Evolutionary conservation across 139 green algal species (phyloP), one percentile per base, ranked within the genome.

Genomic region (Auxenochlorella pyrenoidosa): DNA sequence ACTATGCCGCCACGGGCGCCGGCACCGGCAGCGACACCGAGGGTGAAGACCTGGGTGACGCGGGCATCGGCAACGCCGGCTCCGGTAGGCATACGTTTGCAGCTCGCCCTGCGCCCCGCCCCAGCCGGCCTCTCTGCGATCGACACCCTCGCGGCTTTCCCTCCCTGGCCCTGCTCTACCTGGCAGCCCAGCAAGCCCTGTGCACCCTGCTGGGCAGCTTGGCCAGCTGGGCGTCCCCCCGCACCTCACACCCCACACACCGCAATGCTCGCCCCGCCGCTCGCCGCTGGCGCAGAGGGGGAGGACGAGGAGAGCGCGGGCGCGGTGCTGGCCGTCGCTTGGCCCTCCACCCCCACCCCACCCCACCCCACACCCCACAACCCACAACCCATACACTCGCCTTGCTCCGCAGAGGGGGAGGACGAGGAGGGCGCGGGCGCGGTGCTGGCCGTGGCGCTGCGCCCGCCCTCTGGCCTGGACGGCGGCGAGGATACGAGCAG

Each of bases 41-140:
- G 75, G 83, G 28, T 12, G 87, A 84, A 22, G 58, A 82, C 71
- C 59, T 63, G 41, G 88, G 78, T 3, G 85, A 88, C 26, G 58
- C 58, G 18, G 86, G 86, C 1, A 70, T 89, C 77, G 75, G 84
- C 58, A 68, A 71, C 65, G 70, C 79, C 36, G 68, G 58, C 47
- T 70, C 41, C 51, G 75, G 78, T 85, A 73, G 54, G 70, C 24
- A 36, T 24, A 15, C 28, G 59, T 68, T 68, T 15, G 59, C 3
- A 16, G 21, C 59, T 3, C 28, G 21, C 63, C 63, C 28, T 34
- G n/a, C 47, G 8, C 47, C 47, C 8, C 47, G 47, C 47, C 47
- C n/a, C n/a, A n/a, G n/a, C n/a, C n/a, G n/a, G n/a, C n/a, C n/a
- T n/a, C n/a, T n/a, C n/a, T n/a, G n/a, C n/a, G n/a, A n/a, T n/a